Base-by-base conservation (phyloP, 1,139 yeast species). In the Arxiozyma slooffiae region DNA sequence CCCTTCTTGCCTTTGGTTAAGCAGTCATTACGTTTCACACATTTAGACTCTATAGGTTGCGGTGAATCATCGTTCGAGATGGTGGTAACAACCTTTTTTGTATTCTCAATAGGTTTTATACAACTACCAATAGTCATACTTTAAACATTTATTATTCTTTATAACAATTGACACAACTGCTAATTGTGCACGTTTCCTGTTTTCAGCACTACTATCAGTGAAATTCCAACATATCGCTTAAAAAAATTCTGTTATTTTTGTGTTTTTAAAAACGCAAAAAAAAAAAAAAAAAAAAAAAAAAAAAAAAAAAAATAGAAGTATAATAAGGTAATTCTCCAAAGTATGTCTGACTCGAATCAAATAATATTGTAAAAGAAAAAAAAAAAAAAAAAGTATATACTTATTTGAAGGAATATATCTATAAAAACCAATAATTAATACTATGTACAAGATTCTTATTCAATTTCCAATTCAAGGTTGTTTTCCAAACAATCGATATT, bases 401-500 rank as follows among this genome's bases (percentile, higher is more conserved):
- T 14, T 41, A 40, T 17, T 41, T 7, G 23, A 22, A 44, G 14
- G 20, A 14, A 23, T 24, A 4, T 17, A 34, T 38, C 42, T 38
- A 45, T 45, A 37, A 37, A 45, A 30, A 4, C 7, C 23, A 17
- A 23, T n/a, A 17, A 45, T 11, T 23, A 16, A 7, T 30, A 45
- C 4, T 46, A 46, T 46, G 26, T 46, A 46, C 48, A 46, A 22
- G 48, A 8, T 21, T 20, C n/a, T 5, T 22, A 16, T 21, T 37
- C 38, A 5, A 38, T 24, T 26, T 36, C 34, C 17, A 62, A 48
- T 68, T 77, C 60, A 36, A 63, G 47, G 9, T 52, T 48, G 18
- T 74, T 74, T 30, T 70, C 75, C 22, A 74, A 55, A 38, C 72
- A 62, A 52, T 73, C 76, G 14, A 75, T 61, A 46, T 67, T 71